Evolutionary conservation across 345 rosid genomes (phyloP), one percentile per base, ranked within the genome.

Genomic region (Anastatica hierochuntica): DNA sequence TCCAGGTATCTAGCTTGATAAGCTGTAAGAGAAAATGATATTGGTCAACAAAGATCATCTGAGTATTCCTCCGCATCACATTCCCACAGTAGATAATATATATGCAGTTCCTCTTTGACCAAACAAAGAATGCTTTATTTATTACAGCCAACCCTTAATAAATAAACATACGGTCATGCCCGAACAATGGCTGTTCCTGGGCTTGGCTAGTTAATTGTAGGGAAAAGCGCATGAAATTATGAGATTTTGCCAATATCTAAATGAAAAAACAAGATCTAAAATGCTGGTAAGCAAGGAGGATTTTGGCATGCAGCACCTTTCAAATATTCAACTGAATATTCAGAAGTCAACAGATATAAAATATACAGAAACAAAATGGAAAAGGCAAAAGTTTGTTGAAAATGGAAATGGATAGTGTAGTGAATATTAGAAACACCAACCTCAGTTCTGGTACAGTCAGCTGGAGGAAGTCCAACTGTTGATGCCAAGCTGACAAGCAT

Each of bases 401-500:
- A 43, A 20, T 30, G 23, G 35, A 62, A 43, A 40, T 34, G 35
- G 49, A 38, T 15, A 36, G 42, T 36, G 39, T 15, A 42, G 15
- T 36, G 13, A 63, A 37, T 39, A 57, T 26, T 34, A 63, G 46
- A 53, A 43, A 70, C 20, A 8, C 81, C 53, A 62, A 83, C 98
- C 98, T 87, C 78, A 56, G 64, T 55, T 69, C 64, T 74, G 47
- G 75, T 75, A 68, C 47, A 43, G 69, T 72, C 76, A 55, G 53
- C 62, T 53, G 74, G 55, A 62, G 80, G 76, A 63, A 82, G 68
- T 66, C 95, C 95, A 63, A 77, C 76, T 8, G 66, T 63, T 43
- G 84, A 77, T 52, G 76, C 72, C 74, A 90, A 69, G 47, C 60
- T 54, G 71, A 81, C 74, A 62, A 81, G 67, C 64, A 67, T 75